Evolutionary conservation across 192 early-diverging fungal genomes (phyloP).

Genomic region (Entomortierella beljakovae): DNA sequence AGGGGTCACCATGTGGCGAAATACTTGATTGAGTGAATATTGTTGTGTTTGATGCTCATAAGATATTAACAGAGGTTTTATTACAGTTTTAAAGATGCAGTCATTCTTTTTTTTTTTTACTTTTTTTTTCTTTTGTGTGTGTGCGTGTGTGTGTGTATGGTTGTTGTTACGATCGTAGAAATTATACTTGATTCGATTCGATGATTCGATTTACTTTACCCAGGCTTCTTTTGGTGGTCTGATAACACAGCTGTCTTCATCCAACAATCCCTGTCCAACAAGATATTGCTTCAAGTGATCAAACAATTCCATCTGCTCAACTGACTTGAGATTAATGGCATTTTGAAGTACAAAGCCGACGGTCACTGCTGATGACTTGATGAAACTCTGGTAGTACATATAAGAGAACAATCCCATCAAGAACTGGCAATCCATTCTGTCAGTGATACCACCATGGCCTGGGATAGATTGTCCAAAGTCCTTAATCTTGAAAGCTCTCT

Average conservation of each 20-base stretch:
- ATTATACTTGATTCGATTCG: too few species aligned
- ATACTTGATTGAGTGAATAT: too few species aligned
- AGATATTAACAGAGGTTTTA: too few species aligned
- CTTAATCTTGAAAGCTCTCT: slow-evolving; percentile 97
- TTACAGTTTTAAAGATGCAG: too few species aligned
- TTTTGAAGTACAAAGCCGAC: slow-evolving; percentile 48
- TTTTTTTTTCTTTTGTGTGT: too few species aligned
- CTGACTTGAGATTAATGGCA: slow-evolving; percentile 39
- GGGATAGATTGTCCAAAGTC: slow-evolving; percentile 98
- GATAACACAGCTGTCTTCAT: slow-evolving; percentile 51
- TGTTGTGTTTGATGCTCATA: too few species aligned
- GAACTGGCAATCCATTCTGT: slow-evolving; percentile 99
- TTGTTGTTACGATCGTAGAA: too few species aligned
- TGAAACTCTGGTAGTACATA: slow-evolving; percentile 91
- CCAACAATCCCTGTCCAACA: slow-evolving; percentile 51
- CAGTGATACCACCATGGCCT: slow-evolving; percentile 96
- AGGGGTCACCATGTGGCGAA: too few species aligned
- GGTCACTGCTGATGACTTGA: slow-evolving; percentile 66
- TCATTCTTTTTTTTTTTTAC: too few species aligned
- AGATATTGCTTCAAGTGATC: slow-evolving; percentile 55
- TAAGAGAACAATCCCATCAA: slow-evolving; percentile 95
- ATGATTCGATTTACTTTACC: too few species aligned
- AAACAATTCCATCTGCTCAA: slow-evolving; percentile 57
- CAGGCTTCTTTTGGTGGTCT: slow-evolving; percentile 52
- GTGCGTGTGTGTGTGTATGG: too few species aligned